Evolutionary conservation across 768 basidiomycete species (phyloP), one percentile per base, ranked within the genome.

Genomic region (Favolaschia claudopus): DNA sequence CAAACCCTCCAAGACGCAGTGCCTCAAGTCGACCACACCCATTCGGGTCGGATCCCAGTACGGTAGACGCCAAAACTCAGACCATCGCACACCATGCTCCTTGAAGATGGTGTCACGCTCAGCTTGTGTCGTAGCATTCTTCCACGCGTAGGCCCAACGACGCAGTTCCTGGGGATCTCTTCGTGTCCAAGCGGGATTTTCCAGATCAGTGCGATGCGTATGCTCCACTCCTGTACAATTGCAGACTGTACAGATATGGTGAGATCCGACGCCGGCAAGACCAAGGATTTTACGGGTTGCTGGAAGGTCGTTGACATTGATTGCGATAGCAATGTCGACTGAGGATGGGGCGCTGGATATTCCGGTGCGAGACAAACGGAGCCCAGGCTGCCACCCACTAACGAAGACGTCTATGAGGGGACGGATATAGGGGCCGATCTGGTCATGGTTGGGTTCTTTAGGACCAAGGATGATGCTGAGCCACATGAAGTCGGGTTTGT

Each of bases 1-100:
- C 15, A 67, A 36, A 52, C 70, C 67, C 25, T 70, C 61, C 15
- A 67, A 58, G 17, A 75, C 54, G 42, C 63, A 67, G 52, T 76
- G 75, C 74, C 76, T 76, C 6, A 69, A 63, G 51, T 76, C 70
- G 32, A 74, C 60, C n/a, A 73, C 61, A 6, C 62, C 63, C 59
- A 67, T 66, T 7, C 58, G 57, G 5, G 68, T 59, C 3, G 72
- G 69, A 43, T 72, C 63, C 54, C 66, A 76, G 52, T 76, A 74
- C 7, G 67, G 66, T 12, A 76, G 62, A 3, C 70, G 64, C 39
- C 66, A 58, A 9, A 73, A 60, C 46, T 67, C 62, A 15, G 66
- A 71, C 67, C 67, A 73, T 22, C 66, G 67, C 17, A 70, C 57
- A 9, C 71, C 70, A 48, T 62, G 36, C 15, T 52, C 38, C 31